Conservation (phyloP, 2,329 filamentous ascomycete species). For the Septoria linicola region DNA sequence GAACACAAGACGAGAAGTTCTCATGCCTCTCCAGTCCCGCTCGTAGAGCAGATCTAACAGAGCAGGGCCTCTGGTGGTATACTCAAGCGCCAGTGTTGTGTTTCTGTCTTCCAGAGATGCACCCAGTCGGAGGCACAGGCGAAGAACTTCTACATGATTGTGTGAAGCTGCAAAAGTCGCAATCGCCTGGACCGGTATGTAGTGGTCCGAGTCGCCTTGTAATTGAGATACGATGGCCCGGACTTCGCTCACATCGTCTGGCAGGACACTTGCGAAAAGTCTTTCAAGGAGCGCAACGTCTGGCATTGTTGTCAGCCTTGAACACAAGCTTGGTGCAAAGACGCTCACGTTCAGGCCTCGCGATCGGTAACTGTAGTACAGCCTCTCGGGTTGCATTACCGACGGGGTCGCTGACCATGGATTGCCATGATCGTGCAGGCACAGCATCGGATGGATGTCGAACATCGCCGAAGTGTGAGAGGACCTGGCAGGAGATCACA, state of each 20-base stretch:
- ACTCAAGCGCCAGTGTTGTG: conserved; percentile 21
- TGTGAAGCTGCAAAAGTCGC: conserved; percentile 20
- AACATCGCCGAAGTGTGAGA: conserved; percentile 18
- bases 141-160: conserved; percentile 18
- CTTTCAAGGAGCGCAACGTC: conserved; percentile 6
- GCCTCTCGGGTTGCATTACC: conserved; percentile 25
- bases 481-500: not conserved
- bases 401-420: conserved; percentile 22
- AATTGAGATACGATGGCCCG: conserved; percentile 7
- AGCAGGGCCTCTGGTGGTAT: conserved; percentile 10
- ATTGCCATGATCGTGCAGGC: conserved; percentile 19
- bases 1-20: conserved; percentile 15
- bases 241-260: conserved; percentile 16
- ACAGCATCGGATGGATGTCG: conserved; percentile 19
- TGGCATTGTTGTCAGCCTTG: not conserved
- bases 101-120: conserved; percentile 20
- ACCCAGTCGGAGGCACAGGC: conserved; percentile 17
- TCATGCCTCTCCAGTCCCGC: conserved; percentile 21
- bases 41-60: conserved; percentile 20
- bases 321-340: not conserved
- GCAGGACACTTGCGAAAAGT: conserved; percentile 15
- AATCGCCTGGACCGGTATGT: conserved; percentile 14
- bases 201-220: not conserved
- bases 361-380: conserved; percentile 13
- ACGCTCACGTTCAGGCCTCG: conserved; percentile 9